A percentile compares a stretch with the other conserved stretches of the same genome.
Conservation (phyloP, 2,329 filamentous ascomycete species). For the Exophiala mesophila region DNA sequence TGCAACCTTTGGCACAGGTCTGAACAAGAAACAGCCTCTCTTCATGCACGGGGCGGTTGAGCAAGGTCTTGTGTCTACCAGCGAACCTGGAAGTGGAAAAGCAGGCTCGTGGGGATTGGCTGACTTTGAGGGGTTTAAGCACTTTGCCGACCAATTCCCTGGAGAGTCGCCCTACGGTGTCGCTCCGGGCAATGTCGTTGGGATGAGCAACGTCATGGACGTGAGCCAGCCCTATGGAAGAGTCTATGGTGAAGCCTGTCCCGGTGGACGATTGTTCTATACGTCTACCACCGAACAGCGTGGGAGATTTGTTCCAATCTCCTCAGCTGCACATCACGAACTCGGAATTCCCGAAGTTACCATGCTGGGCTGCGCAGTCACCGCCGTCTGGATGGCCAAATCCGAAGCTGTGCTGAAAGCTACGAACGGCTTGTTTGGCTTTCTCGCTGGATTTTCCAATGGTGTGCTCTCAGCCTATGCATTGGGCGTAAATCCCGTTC, state of each 20-base stretch:
- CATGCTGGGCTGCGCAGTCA: slow-evolving; percentile 64
- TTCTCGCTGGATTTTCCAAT: slow-evolving; percentile 75
- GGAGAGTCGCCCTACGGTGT: slow-evolving; percentile 71
- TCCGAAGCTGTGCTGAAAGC: slow-evolving; percentile 64
- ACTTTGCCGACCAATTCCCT: slow-evolving; percentile 72
- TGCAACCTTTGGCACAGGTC: slow-evolving; percentile 64
- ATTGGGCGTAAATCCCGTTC: slow-evolving; percentile 57
- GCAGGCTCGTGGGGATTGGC: slow-evolving; percentile 76
- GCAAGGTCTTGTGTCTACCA: slow-evolving; percentile 70
- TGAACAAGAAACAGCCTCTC: slow-evolving; percentile 65
- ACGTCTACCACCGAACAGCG: slow-evolving; percentile 68
- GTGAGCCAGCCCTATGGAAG: slow-evolving; percentile 81
- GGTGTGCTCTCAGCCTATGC: slow-evolving; percentile 80
- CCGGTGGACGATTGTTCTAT: slow-evolving; percentile 75
- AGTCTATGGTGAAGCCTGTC: slow-evolving; percentile 79
- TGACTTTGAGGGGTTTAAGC: slow-evolving; percentile 68
- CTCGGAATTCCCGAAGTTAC: slow-evolving; percentile 73
- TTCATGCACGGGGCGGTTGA: slow-evolving; percentile 82
- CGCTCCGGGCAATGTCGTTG: slow-evolving; percentile 69
- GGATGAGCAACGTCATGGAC: slow-evolving; percentile 81
- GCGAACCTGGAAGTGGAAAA: slow-evolving; percentile 71
- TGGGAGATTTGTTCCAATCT: slow-evolving; percentile 66
- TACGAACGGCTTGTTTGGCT: slow-evolving; percentile 73
- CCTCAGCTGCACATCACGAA: slow-evolving; percentile 52
- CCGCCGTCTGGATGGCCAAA: slow-evolving; percentile 86